Evolutionary conservation across 2,329 filamentous ascomycete genomes (phyloP).

Genomic region (Botrytis tulipae): DNA sequence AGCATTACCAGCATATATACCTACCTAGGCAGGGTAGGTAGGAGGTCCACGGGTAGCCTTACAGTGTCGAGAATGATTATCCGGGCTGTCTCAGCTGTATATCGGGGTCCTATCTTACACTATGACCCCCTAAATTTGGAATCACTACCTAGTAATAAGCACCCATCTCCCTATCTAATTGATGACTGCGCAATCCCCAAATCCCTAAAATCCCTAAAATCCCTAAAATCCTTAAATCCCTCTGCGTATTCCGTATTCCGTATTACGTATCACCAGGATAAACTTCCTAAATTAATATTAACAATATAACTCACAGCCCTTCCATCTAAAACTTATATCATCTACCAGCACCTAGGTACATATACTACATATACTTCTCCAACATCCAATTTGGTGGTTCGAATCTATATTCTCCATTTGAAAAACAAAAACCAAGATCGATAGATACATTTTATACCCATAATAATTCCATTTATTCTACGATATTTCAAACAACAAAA

Average conservation of each 20-base stretch:
- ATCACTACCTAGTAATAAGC: background rate
- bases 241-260: background rate
- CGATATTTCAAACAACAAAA: background rate
- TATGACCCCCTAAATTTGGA: background rate
- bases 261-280: background rate
- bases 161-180: background rate
- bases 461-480: slow-evolving; percentile 1
- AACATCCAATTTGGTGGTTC: background rate
- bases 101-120: background rate
- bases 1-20: too few species aligned
- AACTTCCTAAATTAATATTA: background rate
- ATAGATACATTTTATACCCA: background rate
- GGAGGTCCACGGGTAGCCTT: too few species aligned
- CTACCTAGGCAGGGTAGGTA: too few species aligned
- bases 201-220: background rate
- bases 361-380: background rate
- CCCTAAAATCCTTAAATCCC: background rate
- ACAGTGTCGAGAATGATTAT: background rate
- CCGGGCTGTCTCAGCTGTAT: too few species aligned
- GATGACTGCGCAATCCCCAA: background rate
- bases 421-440: background rate
- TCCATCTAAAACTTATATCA: background rate
- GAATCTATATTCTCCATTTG: background rate
- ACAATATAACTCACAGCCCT: background rate
- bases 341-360: too few species aligned